Percentiles rank a stretch among this genome's conserved stretches.
These are phyloP conservation scores for Ulota crispa DNA, from an alignment of 225 moss, liverwort and hornwort genomes.

Conservation along the genomic window DNA sequence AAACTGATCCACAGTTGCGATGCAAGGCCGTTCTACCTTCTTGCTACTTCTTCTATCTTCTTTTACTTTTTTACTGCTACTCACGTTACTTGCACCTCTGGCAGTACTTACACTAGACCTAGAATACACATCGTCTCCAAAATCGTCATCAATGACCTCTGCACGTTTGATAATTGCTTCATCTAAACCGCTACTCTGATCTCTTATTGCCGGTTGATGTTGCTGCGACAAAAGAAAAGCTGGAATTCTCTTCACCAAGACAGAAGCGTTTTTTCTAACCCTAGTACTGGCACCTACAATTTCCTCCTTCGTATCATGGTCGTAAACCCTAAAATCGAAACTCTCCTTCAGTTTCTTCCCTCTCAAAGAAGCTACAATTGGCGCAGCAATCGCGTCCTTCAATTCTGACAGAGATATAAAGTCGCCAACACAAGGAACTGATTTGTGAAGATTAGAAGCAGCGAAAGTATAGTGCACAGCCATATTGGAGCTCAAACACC, in stretches of 20 bases:
- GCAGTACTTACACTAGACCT: neutral
- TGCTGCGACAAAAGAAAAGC: neutral
- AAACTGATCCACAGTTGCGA: neutral
- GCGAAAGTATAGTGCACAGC: constrained; percentile 6
- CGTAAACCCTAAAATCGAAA: constrained; percentile 26
- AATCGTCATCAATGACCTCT: neutral
- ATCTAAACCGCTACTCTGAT: neutral
- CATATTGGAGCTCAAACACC: neutral
- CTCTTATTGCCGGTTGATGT: fast-evolving
- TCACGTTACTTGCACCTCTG: neutral
- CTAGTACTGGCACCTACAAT: neutral
- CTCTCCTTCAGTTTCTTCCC: neutral
- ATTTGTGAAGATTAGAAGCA: neutral
- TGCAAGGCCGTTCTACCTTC: neutral
- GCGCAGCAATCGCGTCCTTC: constrained; percentile 22
- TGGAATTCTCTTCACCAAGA: constrained; percentile 29
- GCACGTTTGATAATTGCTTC: fast-evolving
- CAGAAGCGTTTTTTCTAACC: neutral
- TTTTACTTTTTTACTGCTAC: neutral
- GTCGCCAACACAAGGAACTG: neutral
- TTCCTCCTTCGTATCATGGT: neutral
- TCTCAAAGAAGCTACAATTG: neutral
- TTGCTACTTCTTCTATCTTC: neutral
- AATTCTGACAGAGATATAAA: neutral
- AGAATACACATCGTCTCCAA: constrained; percentile 18